A percentile compares a stretch with the other conserved stretches of the same genome.
Evolutionary conservation across 2,329 filamentous ascomycete species (phyloP).

Genomic region (Pseudogymnoascus destructans): DNA sequence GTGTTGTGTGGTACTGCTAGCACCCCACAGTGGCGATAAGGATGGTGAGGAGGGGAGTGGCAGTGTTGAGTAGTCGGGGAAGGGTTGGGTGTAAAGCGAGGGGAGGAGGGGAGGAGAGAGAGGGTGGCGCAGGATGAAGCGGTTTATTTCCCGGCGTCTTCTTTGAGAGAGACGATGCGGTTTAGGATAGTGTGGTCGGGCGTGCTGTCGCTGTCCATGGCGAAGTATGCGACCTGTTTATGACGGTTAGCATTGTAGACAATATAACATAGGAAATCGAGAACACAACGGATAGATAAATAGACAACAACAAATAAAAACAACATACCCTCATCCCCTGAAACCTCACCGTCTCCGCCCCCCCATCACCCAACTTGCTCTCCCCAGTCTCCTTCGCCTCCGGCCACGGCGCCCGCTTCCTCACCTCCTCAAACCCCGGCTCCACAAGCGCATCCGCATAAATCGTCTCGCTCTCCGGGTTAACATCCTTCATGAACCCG

Average conservation of each 20-base stretch:
- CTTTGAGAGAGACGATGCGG: constrained; percentile 82
- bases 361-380: constrained; percentile 44
- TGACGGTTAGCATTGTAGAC: background rate
- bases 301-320: constrained; percentile 33
- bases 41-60: background rate
- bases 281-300: background rate
- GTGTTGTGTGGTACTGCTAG: background rate
- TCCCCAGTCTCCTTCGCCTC: constrained; percentile 53
- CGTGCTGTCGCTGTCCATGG: constrained; percentile 64
- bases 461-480: constrained; percentile 71
- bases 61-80: background rate
- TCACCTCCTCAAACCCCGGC: constrained; percentile 68
- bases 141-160: constrained; percentile 57
- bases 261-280: background rate
- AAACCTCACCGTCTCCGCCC: constrained; percentile 69
- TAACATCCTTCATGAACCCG: constrained; percentile 74
- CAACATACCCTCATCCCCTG: constrained; percentile 64
- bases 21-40: background rate
- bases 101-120: background rate
- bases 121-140: background rate
- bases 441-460: constrained; percentile 70
- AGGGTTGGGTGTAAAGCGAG: background rate
- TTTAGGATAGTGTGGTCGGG: constrained; percentile 77
- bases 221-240: constrained; percentile 27
- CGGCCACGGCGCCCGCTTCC: constrained; percentile 64